These are phyloP conservation scores for Bruguiera sexangula DNA, from an alignment of 345 rosid genomes.

Conservation along the genomic window DNA sequence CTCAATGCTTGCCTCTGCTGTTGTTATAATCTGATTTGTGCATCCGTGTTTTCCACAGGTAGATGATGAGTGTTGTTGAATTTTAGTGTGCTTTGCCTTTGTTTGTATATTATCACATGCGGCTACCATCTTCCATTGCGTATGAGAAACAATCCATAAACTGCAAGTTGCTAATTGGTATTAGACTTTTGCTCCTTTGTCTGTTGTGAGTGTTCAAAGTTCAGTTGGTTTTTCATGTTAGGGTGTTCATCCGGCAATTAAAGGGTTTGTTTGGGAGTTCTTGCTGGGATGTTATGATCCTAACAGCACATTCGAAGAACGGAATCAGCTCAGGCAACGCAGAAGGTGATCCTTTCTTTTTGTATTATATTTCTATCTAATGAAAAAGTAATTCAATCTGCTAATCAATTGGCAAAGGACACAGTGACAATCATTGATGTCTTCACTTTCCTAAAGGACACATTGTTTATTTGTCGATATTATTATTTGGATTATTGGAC, in stretches of 20 bases:
- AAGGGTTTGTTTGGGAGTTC: constrained; percentile 92
- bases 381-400: neutral
- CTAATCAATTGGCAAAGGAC: neutral
- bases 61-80: neutral
- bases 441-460: too few relatives aligned
- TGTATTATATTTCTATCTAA: neutral
- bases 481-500: neutral
- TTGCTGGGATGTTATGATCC: constrained; percentile 94
- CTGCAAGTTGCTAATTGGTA: too few relatives aligned
- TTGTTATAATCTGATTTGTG: neutral
- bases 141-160: too few relatives aligned
- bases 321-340: constrained; percentile 52
- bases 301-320: constrained; percentile 71
- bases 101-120: too few relatives aligned
- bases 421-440: too few relatives aligned
- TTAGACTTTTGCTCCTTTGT: neutral
- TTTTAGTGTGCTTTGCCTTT: neutral
- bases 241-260: constrained; percentile 97
- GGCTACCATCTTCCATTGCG: too few relatives aligned
- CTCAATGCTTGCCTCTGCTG: neutral
- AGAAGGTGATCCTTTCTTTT: constrained; percentile 56
- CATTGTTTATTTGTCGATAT: too few relatives aligned
- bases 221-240: constrained; percentile 34
- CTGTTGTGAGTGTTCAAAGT: constrained; percentile 4
- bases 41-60: neutral